Evolutionary conservation across 257 asterid species (phyloP).

Genomic region (Ilex aquifolium): DNA sequence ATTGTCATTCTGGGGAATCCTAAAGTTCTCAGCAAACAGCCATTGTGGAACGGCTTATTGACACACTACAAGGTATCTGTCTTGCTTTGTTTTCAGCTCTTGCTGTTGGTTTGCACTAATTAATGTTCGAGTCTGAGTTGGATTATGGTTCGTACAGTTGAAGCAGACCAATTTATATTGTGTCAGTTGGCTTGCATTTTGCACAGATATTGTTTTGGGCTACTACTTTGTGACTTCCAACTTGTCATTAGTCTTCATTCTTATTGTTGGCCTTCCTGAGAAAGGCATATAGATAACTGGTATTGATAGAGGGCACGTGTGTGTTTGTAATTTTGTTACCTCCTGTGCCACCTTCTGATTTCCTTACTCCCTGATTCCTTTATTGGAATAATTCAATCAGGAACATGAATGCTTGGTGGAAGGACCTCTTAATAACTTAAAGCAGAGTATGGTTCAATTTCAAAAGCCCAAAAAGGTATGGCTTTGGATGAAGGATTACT

Average conservation of each 20-base stretch:
- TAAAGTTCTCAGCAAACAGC: constrained; percentile 93
- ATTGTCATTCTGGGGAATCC: constrained; percentile 96
- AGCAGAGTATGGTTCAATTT: constrained; percentile 99
- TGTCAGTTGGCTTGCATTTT: not conserved
- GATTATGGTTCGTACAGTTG: constrained; percentile 13
- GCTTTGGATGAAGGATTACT: not conserved
- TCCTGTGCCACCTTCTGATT: too few species aligned
- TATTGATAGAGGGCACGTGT: too few species aligned
- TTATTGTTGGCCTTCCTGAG: too few species aligned
- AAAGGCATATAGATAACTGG: too few species aligned
- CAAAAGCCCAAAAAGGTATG: constrained; percentile 95
- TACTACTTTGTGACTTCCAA: not conserved
- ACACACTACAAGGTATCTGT: constrained; percentile 84
- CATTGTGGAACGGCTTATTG: constrained; percentile 88
- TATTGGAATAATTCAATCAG: constrained; percentile 24
- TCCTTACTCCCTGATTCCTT: not conserved
- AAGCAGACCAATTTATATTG: not conserved
- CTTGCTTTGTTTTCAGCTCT: constrained; percentile 1
- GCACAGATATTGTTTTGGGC: not conserved
- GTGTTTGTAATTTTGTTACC: too few species aligned
- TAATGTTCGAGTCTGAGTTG: constrained; percentile 1
- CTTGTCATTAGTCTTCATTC: too few species aligned
- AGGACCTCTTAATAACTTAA: constrained; percentile 93
- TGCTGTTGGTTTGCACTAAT: constrained; percentile 5
- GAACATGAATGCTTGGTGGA: constrained; percentile 98